Evolutionary conservation across 805 yeast genomes (phyloP), one percentile per base, ranked within the genome.

Genomic region (Yarrowia alimentaria): DNA sequence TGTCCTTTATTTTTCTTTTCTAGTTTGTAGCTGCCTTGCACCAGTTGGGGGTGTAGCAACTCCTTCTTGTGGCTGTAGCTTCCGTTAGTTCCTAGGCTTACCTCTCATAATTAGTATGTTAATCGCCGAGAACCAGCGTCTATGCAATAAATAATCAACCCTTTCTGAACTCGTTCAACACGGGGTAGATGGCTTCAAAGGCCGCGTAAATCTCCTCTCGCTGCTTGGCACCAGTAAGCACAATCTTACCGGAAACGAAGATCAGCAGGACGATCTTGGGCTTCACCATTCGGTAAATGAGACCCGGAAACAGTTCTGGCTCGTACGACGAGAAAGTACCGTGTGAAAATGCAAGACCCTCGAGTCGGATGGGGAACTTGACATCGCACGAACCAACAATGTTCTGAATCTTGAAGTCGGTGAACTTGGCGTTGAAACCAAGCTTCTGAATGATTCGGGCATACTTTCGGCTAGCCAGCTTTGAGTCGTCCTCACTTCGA

Each of bases 361-460:
- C 99, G 58, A 93, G 74, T 66, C 99, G 80, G 58, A 93, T 93
- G 14, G 99, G 99, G 68, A 93, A 93, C 67, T 93, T 91, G 51
- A 93, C 99, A 66, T 93, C 99, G 78, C 99, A 93, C 26, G 96
- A 87, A 11, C 98, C 98, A 45, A 93, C 99, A 64, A 93, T 93
- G 70, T 93, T 93, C 70, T 93, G 99, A 61, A 93, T 93, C 70
- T 93, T 93, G 72, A 93, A 93, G 66, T 93, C 98, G 24, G 97
- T 91, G 65, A 93, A 93, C 67, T 93, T 93, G 52, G 99, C 98
- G 65, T 90, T 87, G 72, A 93, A 93, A 2, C 99, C 99, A 59
- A 93, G 83, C 68, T 93, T 93, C 68, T 93, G 99, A 58, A 93
- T 93, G 64, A 93, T 93, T 74, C 99, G 82, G 1, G 99, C 99